These are phyloP conservation scores for Dactylellina haptotyla DNA, from an alignment of 2,329 filamentous ascomycete genomes.

Conservation along the genomic window DNA sequence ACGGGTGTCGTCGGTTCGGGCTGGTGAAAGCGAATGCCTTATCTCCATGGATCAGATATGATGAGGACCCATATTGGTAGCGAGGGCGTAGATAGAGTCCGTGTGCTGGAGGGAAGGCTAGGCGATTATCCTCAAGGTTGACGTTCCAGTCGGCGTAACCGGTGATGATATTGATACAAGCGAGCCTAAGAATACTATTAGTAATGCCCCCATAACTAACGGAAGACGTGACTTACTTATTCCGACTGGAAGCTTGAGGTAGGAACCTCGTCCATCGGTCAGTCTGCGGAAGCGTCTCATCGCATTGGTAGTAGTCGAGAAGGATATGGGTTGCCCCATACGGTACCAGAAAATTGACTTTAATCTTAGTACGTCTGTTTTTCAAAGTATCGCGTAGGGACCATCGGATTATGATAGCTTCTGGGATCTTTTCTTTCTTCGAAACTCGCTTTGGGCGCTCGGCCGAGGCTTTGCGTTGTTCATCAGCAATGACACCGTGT, in stretches of 20 bases:
- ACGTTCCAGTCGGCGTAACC: constrained; percentile 50
- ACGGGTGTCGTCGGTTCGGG: constrained; percentile 8
- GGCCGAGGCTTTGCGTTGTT: constrained; percentile 26
- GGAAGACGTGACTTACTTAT: constrained; percentile 13
- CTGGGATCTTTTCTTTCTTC: constrained; percentile 35
- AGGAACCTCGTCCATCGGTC: constrained; percentile 9
- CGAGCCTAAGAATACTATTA: constrained; percentile 8
- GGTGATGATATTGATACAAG: constrained; percentile 46
- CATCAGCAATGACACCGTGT: constrained; percentile 30
- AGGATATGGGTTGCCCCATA: constrained; percentile 38
- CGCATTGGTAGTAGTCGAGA: constrained; percentile 37
- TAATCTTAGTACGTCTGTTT: constrained; percentile 29
- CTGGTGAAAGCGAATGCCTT: constrained; percentile 36
- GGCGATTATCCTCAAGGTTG: constrained; percentile 24
- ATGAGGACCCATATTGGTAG: constrained; percentile 13
- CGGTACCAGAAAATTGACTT: constrained; percentile 28
- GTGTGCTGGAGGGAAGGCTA: constrained; percentile 21
- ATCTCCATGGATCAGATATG: constrained; percentile 32
- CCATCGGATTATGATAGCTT: constrained; percentile 46
- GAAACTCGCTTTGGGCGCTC: constrained; percentile 32
- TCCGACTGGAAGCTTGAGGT: constrained; percentile 20
- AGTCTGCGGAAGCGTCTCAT: background rate
- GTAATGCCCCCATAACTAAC: background rate
- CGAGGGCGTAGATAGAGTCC: constrained; percentile 36
- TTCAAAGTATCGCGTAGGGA: constrained; percentile 37